Conservation (phyloP, 139 green algal species). For the Coelastrella sp. region DNA sequence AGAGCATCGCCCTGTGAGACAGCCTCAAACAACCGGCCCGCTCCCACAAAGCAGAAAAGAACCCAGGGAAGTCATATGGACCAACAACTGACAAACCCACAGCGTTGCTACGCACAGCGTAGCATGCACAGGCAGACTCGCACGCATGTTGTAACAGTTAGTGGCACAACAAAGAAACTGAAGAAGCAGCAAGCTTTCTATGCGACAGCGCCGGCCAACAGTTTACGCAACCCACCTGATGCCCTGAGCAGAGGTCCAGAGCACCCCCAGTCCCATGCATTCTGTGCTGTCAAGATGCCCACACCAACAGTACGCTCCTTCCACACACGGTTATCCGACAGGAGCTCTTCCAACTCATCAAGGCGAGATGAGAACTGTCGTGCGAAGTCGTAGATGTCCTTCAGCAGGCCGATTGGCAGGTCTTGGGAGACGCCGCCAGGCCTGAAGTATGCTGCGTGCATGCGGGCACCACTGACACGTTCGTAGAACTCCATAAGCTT, state of each 20-base stretch:
- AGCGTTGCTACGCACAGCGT: not conserved
- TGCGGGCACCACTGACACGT: slow-evolving; percentile 82
- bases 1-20: no score
- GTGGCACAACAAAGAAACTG: no score
- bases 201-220: no score
- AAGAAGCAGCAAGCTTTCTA: no score
- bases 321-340: slow-evolving; percentile 90
- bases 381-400: slow-evolving; percentile 88
- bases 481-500: slow-evolving; percentile 94
- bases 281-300: slow-evolving; percentile 81
- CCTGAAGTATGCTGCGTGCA: slow-evolving; percentile 90
- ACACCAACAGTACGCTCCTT: slow-evolving; percentile 91
- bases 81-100: no score
- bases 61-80: no score
- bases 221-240: not conserved
- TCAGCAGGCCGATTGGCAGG: slow-evolving; percentile 82
- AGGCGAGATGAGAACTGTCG: slow-evolving; percentile 85
- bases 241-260: slow-evolving; percentile 9
- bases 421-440: slow-evolving; percentile 79
- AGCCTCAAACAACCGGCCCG: no score
- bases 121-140: no score
- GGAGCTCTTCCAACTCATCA: slow-evolving; percentile 92
- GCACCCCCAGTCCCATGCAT: slow-evolving; percentile 74
- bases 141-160: no score
- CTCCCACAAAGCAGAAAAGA: no score